Evolutionary conservation across 1,284 basidiomycete species (phyloP).

Genomic region (Mycena sp.): DNA sequence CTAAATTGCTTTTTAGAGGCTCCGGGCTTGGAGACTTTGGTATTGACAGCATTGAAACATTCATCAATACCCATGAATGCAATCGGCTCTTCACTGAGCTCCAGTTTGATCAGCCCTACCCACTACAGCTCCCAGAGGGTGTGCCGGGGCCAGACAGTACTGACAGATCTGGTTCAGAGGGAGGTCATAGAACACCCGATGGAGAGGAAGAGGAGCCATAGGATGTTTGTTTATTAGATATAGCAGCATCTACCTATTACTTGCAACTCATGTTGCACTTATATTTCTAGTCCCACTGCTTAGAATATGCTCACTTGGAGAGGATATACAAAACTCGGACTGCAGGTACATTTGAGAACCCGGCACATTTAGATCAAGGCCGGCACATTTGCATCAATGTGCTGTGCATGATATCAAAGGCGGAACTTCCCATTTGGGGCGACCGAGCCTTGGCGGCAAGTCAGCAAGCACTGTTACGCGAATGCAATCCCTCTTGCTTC

Average conservation of each 20-base stretch:
- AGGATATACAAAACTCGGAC: too few species aligned
- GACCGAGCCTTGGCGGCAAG: too few species aligned
- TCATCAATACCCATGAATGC: conserved; percentile 1
- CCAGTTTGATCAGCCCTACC: not conserved
- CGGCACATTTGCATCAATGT: too few species aligned
- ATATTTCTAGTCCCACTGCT: too few species aligned
- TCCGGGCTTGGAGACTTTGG: not conserved
- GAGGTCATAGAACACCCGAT: not conserved
- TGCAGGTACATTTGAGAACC: too few species aligned
- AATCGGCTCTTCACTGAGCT: not conserved
- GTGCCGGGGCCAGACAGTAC: not conserved
- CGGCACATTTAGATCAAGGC: too few species aligned
- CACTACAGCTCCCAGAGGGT: not conserved
- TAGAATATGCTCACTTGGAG: too few species aligned
- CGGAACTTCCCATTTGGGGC: too few species aligned
- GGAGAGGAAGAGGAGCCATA: not conserved
- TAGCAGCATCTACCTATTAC: not conserved
- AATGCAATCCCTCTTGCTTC: too few species aligned
- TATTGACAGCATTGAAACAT: not conserved
- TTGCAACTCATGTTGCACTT: too few species aligned
- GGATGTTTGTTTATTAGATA: not conserved
- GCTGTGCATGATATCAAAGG: too few species aligned
- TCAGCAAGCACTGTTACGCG: too few species aligned
- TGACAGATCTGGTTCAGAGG: not conserved
- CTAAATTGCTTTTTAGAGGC: not conserved